Base-by-base conservation (phyloP, 2,329 filamentous ascomycete species). In the Aspergillus cejpii region DNA sequence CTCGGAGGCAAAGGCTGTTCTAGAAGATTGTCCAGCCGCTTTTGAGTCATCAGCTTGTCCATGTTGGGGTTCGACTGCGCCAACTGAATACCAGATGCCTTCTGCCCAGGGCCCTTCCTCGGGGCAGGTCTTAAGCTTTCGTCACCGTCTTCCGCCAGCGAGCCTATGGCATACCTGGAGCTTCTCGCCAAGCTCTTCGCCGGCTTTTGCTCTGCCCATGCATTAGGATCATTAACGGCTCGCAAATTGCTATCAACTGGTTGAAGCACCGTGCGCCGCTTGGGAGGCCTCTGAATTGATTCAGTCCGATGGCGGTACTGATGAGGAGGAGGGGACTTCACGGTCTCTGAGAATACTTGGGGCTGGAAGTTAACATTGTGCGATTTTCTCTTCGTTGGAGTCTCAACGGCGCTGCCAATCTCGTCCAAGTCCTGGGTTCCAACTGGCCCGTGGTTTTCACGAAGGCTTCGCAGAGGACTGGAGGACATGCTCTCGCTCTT, bases 361-460 rank as follows among this genome's bases (percentile, higher is more conserved):
- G 23, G 11, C 29, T 27, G 26, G 23, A 11, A 14, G 24, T 21
- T 10, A 26, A 27, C 33, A 34, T 37, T 29, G 29, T 48, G 37
- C 12, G 38, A 24, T 26, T 52, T 54, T 24, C 49, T 52, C 45
- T 65, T 68, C 10, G 71, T 78, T 41, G 69, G 60, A 54, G 74
- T 66, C 37, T 64, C 53, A 14, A 68, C 59, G 33, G 43, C 49
- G 24, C 61, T 62, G 6, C 71, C 74, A 41, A 72, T 64, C 33
- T 74, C 70, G 55, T 80, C 76, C 8, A 84, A 68, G 56, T 85
- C 81, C 40, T 84, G 70, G 43, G 79, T 84, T 41, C 81, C 79
- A 31, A 76, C 69, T 0, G 72, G 37, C 17, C 45, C 52, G 17
- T 37, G 33, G 21, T 41, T 43, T 6, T 49, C 24, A 6, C 44